Percentiles rank a stretch among this genome's conserved stretches.
phyloP scores from a whole-genome alignment of 495 filamentous ascomycete genomes.

The Daldinia vernicosa region DNA sequence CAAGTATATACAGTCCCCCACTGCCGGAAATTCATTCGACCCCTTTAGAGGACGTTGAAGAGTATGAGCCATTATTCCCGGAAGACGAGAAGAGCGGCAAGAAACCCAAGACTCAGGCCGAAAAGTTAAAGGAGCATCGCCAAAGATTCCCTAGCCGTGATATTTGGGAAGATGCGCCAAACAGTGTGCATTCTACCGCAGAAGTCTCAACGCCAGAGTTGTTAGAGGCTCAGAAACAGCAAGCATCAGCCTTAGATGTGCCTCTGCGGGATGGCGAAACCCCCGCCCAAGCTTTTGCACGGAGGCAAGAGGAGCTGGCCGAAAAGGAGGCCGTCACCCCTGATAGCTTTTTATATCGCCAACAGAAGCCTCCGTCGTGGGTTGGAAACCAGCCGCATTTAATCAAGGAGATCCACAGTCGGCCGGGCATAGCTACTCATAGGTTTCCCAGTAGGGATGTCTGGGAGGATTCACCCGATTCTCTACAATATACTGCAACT shows the following conservation, averaged over 20 bases:
- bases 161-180: slow-evolving; percentile 96
- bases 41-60: slow-evolving; percentile 87
- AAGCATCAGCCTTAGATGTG: slow-evolving; percentile 29
- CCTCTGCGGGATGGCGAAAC: slow-evolving; percentile 55
- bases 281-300: slow-evolving; percentile 62
- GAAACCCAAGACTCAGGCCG: slow-evolving; percentile 54
- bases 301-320: slow-evolving; percentile 63
- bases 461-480: slow-evolving; percentile 95
- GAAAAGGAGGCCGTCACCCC: slow-evolving; percentile 56
- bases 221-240: slow-evolving; percentile 51
- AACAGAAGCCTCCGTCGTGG: slow-evolving; percentile 59
- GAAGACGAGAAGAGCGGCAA: slow-evolving; percentile 75
- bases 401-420: slow-evolving; percentile 47
- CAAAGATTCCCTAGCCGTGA: slow-evolving; percentile 93
- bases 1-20: slow-evolving; percentile 61
- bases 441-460: slow-evolving; percentile 94
- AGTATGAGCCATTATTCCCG: slow-evolving; percentile 94
- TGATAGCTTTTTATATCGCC: slow-evolving; percentile 55
- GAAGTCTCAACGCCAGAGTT: slow-evolving; percentile 85
- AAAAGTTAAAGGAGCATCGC: slow-evolving; percentile 64
- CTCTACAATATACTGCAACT: slow-evolving; percentile 80
- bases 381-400: slow-evolving; percentile 55
- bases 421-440: slow-evolving; percentile 66
- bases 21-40: slow-evolving; percentile 64
- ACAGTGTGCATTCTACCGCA: slow-evolving; percentile 81